Evolutionary conservation across 2,329 filamentous ascomycete species (phyloP), one percentile per base, ranked within the genome.

Genomic region (Exophiala aquamarina): DNA sequence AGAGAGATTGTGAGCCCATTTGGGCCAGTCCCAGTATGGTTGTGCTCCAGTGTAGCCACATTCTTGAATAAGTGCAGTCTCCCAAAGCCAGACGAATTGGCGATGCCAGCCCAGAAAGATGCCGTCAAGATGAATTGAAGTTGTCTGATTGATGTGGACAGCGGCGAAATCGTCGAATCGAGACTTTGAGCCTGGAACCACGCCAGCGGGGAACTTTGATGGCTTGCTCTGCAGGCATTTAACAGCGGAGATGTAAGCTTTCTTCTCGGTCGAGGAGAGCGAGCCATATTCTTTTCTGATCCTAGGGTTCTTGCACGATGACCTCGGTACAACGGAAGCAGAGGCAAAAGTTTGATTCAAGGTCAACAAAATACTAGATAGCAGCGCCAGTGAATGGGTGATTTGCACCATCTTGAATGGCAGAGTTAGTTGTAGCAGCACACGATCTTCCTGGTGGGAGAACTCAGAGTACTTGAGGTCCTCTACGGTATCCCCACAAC

Each of bases 141-240:
- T 49, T 1, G 75, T 75, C 52, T 72, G 66, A 44, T 76, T 71
- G 47, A 79, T 69, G 50, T 79, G 76, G 0, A 68, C 65, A 4
- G 69, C 73, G 4, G 75, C 65, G 33, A 72, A 79, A 47, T 79
- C 76, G 55, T 79, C 76, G 45, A 69, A 77, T n/a, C 42, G 73
- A 52, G 63, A 70, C 47, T 63, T 66, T 2, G 68, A 71, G 2
- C 75, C 75, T 0, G 72, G 62, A 0, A 66, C 69, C 10, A 63
- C 56, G 1, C 60, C 54, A 0, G 59, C 38, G 0, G 67, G 63
- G 0, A 66, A 66, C 14, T 57, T 60, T 3, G 71, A 55, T 1
- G 72, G 69, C 51, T 63, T 61, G 3, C 56, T 55, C 50, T 70
- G 67, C 15, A 78, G 57, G 43, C 75, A 78, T 36, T 70, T 61